phyloP scores from a whole-genome alignment of 352 stramenopile genomes.

The Peronospora belbahrii region DNA sequence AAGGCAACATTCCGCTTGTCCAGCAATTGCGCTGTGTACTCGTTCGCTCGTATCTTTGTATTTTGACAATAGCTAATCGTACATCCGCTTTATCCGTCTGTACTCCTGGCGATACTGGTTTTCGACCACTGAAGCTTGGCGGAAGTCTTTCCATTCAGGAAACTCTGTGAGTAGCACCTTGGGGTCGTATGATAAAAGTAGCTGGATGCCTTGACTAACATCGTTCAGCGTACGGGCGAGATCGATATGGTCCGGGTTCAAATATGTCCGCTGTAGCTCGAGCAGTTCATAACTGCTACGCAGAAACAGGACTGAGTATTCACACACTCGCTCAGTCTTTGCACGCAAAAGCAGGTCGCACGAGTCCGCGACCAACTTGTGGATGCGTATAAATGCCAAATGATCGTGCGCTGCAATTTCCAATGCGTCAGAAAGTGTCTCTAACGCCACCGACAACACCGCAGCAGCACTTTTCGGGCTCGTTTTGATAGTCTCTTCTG shows the following conservation, averaged over 20 bases:
- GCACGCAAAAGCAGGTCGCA: slow-evolving; percentile 78
- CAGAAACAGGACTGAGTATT: slow-evolving; percentile 85
- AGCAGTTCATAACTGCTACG: slow-evolving; percentile 82
- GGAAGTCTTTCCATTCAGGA: slow-evolving; percentile 79
- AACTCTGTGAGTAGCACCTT: slow-evolving; percentile 83
- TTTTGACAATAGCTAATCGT: slow-evolving; percentile 59
- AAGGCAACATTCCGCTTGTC: slow-evolving; percentile 8
- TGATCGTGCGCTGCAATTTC: slow-evolving; percentile 82
- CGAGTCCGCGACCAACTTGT: slow-evolving; percentile 87
- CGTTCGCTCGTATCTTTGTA: slow-evolving; percentile 1
- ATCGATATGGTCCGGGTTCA: slow-evolving; percentile 88
- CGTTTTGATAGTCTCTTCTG: slow-evolving; percentile 55
- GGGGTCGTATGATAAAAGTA: slow-evolving; percentile 83
- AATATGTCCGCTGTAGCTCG: slow-evolving; percentile 73
- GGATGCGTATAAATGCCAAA: slow-evolving; percentile 85
- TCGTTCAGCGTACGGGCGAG: slow-evolving; percentile 88
- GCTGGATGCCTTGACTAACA: slow-evolving; percentile 86
- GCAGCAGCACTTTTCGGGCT: slow-evolving; percentile 31
- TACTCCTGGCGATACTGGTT: slow-evolving; percentile 87
- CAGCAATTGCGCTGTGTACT: slow-evolving; percentile 4
- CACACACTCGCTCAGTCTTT: slow-evolving; percentile 52
- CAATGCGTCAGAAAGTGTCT: slow-evolving; percentile 72
- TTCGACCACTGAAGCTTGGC: slow-evolving; percentile 85
- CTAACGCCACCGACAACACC: slow-evolving; percentile 63
- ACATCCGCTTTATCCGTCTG: slow-evolving; percentile 86